Evolutionary conservation across 2,329 filamentous ascomycete genomes (phyloP).

Genomic region (Clarireedia paspali): DNA sequence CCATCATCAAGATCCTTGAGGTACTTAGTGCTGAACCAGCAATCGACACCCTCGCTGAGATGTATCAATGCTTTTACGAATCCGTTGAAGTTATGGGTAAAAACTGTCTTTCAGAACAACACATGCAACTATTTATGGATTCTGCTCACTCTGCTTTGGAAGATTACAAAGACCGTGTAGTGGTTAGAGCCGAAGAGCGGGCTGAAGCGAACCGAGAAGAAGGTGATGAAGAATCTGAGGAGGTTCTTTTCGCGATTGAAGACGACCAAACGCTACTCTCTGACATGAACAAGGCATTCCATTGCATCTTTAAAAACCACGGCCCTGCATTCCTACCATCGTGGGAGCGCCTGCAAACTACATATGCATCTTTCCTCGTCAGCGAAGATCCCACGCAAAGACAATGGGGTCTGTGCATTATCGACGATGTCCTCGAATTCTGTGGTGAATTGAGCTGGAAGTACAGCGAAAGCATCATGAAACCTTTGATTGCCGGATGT

Average conservation of each 20-base stretch:
- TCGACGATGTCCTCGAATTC: slow-evolving; percentile 97
- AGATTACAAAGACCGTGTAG: slow-evolving; percentile 86
- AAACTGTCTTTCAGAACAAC: slow-evolving; percentile 66
- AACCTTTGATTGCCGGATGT: slow-evolving; percentile 81
- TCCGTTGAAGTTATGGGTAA: slow-evolving; percentile 90
- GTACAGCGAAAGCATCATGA: slow-evolving; percentile 78
- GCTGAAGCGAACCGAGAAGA: slow-evolving; percentile 69
- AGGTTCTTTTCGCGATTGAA: slow-evolving; percentile 83
- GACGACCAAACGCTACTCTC: slow-evolving; percentile 94
- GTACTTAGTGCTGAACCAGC: slow-evolving; percentile 89
- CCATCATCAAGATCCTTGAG: slow-evolving; percentile 85
- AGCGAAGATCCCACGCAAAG: slow-evolving; percentile 82
- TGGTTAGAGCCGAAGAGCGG: slow-evolving; percentile 74
- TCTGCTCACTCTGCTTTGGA: slow-evolving; percentile 78
- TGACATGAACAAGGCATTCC: slow-evolving; percentile 99
- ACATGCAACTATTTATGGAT: slow-evolving; percentile 84
- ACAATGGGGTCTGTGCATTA: slow-evolving; percentile 98
- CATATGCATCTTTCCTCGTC: slow-evolving; percentile 78
- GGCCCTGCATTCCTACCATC: slow-evolving; percentile 73
- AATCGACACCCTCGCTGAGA: slow-evolving; percentile 92
- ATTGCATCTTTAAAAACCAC: slow-evolving; percentile 97
- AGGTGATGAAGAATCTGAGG: slow-evolving; percentile 82
- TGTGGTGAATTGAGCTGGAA: slow-evolving; percentile 82
- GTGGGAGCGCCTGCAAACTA: slow-evolving; percentile 79
- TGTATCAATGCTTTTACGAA: slow-evolving; percentile 99